Base-by-base conservation (phyloP, 768 basidiomycete species). In the Tubosaeta sp. region DNA sequence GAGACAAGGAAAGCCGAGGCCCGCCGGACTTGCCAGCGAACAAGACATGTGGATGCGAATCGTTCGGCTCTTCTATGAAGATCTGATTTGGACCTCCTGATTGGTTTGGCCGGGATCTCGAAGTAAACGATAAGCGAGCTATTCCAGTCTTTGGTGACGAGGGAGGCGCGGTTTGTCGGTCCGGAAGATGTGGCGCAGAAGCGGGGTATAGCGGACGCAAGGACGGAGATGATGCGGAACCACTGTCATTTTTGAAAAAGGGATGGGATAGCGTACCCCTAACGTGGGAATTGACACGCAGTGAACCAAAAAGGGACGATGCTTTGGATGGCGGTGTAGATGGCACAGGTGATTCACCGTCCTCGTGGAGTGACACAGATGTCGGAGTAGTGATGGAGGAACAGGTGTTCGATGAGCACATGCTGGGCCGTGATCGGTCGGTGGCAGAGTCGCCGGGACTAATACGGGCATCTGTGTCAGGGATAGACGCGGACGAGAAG, bases 401-500 rank as follows among this genome's bases (percentile, higher is more conserved):
- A 58, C 71, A 77, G 24, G 83, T 83, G 35, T 77, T 75, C 5
- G 73, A 77, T 24, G 84, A 84, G 31, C 82, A 86, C 47, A 83
- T 72, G 58, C 82, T 84, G 16, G 77, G 81, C 29, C 82, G 76
- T 16, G 82, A 76, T 32, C 69, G 73, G 32, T 76, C 70, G 44
- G 66, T 70, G 9, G 58, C 53, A 14, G 68, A 66, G 41, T 75
- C 79, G 16, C 76, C 73, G 27, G 75, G 71, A 39, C 70, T 65
- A 44, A 73, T 61, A 45, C 68, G 77, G 44, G 70, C 55, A 60
- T 74, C 77, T 39, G 70, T 56, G 59, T 74, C 76, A 38, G 77
- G 70, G 27, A 70, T 62, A 45, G 80, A 75, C 46, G 74, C 59
- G 48, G 78, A 74, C 25, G 77, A 70, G 60, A 87, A 87, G 56